Evolutionary conservation across 805 yeast genomes (phyloP), one percentile per base, ranked within the genome.

Genomic region (Yarrowia sp.): DNA sequence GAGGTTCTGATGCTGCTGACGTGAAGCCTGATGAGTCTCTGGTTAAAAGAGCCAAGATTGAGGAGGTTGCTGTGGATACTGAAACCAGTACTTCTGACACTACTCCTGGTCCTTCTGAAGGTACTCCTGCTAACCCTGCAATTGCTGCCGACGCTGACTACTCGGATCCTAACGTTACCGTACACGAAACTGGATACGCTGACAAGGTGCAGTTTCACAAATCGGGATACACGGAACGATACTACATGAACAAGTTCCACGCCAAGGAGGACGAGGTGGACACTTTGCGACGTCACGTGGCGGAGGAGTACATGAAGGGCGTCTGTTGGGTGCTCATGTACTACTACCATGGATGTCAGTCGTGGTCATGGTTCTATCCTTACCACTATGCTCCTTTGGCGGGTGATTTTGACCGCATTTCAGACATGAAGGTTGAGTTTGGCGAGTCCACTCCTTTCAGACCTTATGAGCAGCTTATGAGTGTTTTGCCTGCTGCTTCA

Each of bases 311-410:
- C 72, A 82, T 95, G 64, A 97, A 93, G 75, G 99, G 99, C 67
- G 89, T 95, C 4, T 85, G 97, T n/a, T 95, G 99, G 99, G 96
- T 88, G 1, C 79, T 95, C 68, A 77, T 90, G 63, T 95, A 95
- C 75, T 95, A 95, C 77, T 93, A 90, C 75, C 98, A 95, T 76
- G 98, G 98, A 2, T 93, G 98, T 77, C 96, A 97, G 0, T 93
- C 98, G 0, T 95, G 99, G 99, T 87, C 87, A 64, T 95, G 99
- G 99, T 95, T 85, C 75, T 95, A 88, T 71, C 99, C 98, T 0
- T 93, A 87, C 74, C 98, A 95, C 73, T 96, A 95, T 77, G 98
- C 99, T 0, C 99, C 99, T 22, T 92, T 95, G 80, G 98, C 98
- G 0, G 82, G 87, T 6, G 99, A 95, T 74, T 89, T 95, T 71